Conservation (phyloP, 768 basidiomycete species). For the Pisolithus sp. region DNA sequence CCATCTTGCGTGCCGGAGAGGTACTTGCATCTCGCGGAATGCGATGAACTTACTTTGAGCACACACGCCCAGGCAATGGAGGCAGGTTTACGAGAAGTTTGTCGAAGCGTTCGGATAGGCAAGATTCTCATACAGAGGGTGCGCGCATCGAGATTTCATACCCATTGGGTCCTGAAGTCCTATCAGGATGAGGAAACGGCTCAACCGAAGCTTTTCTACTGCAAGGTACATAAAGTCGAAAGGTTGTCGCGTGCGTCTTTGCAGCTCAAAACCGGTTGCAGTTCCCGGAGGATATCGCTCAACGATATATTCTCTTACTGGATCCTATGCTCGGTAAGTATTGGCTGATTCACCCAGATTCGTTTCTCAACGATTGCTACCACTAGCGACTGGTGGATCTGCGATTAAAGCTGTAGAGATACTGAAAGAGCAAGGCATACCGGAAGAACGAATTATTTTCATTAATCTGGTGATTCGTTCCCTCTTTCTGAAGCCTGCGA, state of each 20-base stretch:
- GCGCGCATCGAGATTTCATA: constrained; percentile 17
- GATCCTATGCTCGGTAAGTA: constrained; percentile 93
- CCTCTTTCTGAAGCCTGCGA: background rate
- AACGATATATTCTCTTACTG: constrained; percentile 86
- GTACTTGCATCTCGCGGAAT: constrained; percentile 29
- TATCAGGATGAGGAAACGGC: constrained; percentile 89
- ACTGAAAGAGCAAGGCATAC: constrained; percentile 83
- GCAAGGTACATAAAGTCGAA: constrained; percentile 45
- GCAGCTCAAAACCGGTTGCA: constrained; percentile 25
- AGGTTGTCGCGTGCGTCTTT: background rate
- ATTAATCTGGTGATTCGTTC: constrained; percentile 66
- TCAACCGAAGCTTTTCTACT: constrained; percentile 88
- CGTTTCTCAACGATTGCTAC: background rate
- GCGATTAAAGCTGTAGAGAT: constrained; percentile 98
- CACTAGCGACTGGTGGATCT: constrained; percentile 85
- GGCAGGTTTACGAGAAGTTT: constrained; percentile 91
- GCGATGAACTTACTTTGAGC: background rate
- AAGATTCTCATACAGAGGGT: constrained; percentile 98
- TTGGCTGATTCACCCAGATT: background rate
- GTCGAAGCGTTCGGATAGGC: constrained; percentile 88
- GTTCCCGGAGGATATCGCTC: constrained; percentile 90
- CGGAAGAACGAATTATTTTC: constrained; percentile 92
- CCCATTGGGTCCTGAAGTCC: background rate
- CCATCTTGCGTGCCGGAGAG: constrained; percentile 92
- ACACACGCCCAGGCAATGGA: constrained; percentile 77